These are phyloP conservation scores for Tuber calosporum DNA, from an alignment of 495 filamentous ascomycete genomes.

Conservation along the genomic window DNA sequence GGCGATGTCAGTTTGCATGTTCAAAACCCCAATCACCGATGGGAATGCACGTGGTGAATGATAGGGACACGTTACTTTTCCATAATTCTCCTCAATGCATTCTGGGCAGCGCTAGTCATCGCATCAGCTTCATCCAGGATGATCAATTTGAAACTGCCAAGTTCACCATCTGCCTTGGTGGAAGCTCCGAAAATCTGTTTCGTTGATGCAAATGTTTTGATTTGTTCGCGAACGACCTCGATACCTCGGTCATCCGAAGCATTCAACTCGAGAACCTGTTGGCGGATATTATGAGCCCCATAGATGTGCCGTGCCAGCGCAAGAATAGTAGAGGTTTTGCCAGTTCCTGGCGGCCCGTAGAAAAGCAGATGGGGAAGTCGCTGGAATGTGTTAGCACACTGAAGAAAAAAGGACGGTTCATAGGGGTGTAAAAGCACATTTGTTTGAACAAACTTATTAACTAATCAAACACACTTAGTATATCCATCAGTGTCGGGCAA, in stretches of 20 bases:
- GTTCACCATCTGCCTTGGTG: constrained; percentile 44
- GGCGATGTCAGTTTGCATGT: constrained; percentile 6
- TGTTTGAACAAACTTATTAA: constrained; percentile 90
- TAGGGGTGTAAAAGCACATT: constrained; percentile 45
- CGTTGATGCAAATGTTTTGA: constrained; percentile 92
- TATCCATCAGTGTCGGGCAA: neutral
- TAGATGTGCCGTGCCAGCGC: constrained; percentile 87
- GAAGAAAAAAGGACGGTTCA: neutral
- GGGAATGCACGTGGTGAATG: neutral
- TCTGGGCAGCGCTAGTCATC: constrained; percentile 94
- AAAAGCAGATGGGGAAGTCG: constrained; percentile 93
- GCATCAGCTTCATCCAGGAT: constrained; percentile 97
- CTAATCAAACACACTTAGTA: neutral
- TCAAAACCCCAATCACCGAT: neutral
- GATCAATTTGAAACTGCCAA: constrained; percentile 86
- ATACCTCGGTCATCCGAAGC: constrained; percentile 96
- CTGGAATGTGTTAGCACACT: constrained; percentile 40
- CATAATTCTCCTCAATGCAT: constrained; percentile 96
- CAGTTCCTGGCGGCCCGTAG: constrained; percentile 93
- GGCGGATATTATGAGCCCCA: constrained; percentile 81
- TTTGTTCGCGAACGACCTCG: constrained; percentile 96
- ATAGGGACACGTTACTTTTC: constrained; percentile 54
- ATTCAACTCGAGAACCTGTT: constrained; percentile 97
- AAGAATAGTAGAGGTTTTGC: constrained; percentile 98
- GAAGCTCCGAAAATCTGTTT: constrained; percentile 53